These are phyloP conservation scores for Colletotrichum sp. DNA, from an alignment of 2,329 filamentous ascomycete species.

Conservation along the genomic window DNA sequence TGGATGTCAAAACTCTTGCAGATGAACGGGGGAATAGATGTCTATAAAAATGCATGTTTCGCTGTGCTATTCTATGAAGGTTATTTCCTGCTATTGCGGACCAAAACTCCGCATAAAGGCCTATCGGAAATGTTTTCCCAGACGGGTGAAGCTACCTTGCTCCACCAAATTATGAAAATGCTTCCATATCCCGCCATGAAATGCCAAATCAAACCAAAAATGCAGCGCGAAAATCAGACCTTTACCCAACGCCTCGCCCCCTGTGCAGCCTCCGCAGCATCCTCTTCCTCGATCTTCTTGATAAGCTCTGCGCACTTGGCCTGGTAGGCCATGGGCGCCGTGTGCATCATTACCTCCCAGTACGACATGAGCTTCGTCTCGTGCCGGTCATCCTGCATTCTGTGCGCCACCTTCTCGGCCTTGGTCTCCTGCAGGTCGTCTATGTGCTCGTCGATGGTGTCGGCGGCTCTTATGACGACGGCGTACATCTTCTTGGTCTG, in stretches of 20 bases:
- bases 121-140: neutral
- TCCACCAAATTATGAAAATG: neutral
- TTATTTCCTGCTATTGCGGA: neutral
- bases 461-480: constrained; percentile 58
- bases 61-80: neutral
- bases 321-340: neutral
- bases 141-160: neutral
- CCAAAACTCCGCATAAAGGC: neutral
- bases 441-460: constrained; percentile 64
- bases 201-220: neutral
- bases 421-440: constrained; percentile 62
- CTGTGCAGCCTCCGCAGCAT: neutral
- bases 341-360: neutral
- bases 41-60: neutral
- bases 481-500: constrained; percentile 64
- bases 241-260: neutral
- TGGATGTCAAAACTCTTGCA: no score
- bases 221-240: neutral
- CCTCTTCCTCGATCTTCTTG: neutral
- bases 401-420: constrained; percentile 43
- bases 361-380: neutral
- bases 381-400: constrained; percentile 33
- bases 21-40: accelerated
- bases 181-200: neutral
- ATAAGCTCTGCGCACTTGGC: accelerated